Conservation (phyloP, 768 basidiomycete genomes). For the Mycena alexandri region DNA sequence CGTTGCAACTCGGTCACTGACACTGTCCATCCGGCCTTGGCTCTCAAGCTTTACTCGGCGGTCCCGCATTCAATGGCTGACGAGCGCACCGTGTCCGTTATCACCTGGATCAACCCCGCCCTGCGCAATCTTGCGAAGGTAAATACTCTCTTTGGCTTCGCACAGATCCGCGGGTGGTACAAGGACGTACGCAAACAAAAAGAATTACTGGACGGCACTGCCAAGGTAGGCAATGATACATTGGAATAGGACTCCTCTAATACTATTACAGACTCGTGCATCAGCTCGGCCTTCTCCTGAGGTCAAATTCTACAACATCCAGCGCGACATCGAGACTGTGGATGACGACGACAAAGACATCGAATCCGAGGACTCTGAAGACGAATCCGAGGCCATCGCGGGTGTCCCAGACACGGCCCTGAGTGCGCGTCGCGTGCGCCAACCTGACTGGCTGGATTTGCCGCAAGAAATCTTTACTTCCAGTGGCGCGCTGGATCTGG, state of each 20-base stretch:
- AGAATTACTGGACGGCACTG: no score
- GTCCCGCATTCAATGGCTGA: constrained; percentile 55
- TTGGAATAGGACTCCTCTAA: no score
- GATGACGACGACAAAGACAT: constrained; percentile 23
- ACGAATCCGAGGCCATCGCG: background rate
- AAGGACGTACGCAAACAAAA: no score
- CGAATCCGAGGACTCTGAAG: constrained; percentile 10
- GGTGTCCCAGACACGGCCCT: no score
- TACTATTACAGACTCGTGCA: no score
- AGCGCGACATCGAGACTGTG: constrained; percentile 40
- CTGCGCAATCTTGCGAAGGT: constrained; percentile 45
- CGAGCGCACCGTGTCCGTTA: constrained; percentile 50
- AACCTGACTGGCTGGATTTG: no score
- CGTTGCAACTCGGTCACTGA: background rate
- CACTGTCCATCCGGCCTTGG: no score
- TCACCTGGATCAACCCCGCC: constrained; percentile 50
- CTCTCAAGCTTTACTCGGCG: constrained; percentile 48
- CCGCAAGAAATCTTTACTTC: no score
- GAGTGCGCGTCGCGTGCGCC: no score
- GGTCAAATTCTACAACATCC: constrained; percentile 42
- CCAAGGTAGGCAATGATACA: no score
- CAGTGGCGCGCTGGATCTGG: no score
- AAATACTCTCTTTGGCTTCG: constrained; percentile 41
- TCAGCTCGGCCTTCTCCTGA: constrained; percentile 9
- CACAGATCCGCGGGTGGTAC: constrained; percentile 41